Evolutionary conservation across 164 flowering plant genomes (phyloP), one percentile per base, ranked within the genome.

Genomic region (Piper betle): DNA sequence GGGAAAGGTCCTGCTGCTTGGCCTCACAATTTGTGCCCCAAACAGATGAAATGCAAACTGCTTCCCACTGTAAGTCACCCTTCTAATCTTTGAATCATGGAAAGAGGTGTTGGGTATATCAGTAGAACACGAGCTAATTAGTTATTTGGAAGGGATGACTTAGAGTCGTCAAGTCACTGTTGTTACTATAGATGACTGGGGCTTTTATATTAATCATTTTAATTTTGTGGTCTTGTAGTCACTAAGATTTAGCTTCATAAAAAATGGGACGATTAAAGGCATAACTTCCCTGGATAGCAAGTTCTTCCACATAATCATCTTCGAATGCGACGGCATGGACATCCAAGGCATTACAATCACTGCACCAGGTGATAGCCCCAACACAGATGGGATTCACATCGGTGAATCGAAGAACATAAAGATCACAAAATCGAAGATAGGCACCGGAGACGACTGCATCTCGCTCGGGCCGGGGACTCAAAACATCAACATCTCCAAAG

Each of bases 361-460:
- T 3, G 74, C 74, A 37, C 74, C 74, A 16, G 63, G 19, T 15
- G 43, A 63, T 19, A 71, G 74, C 57, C 66, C 53, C 3, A 66
- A 71, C 67, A 71, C 70, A 17, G 74, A 71, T 33, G 74, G 74
- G 13, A 66, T 71, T 13, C 74, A 71, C 63, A 63, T 71, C 1
- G 67, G 64, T 13, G 8, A 55, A 13, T 62, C 67, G 33, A 43
- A 18, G 10, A 42, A 50, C 3, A 50, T 71, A 11, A 54, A 54
- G 2, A 61, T 64, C 19, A 18, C 56, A 3, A 10, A 17, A 15
- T 72, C 66, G 0, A 5, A 40, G 3, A 68, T 68, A 12, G 71
- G 69, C 19, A 64, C 63, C 0, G 57, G 65, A 1, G 80, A 79
- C 46, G 81, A 79, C 59, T 79, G 83, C 70, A 59, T 80, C 25